Conservation (phyloP, 495 filamentous ascomycete genomes). For the Xylona heveae region DNA sequence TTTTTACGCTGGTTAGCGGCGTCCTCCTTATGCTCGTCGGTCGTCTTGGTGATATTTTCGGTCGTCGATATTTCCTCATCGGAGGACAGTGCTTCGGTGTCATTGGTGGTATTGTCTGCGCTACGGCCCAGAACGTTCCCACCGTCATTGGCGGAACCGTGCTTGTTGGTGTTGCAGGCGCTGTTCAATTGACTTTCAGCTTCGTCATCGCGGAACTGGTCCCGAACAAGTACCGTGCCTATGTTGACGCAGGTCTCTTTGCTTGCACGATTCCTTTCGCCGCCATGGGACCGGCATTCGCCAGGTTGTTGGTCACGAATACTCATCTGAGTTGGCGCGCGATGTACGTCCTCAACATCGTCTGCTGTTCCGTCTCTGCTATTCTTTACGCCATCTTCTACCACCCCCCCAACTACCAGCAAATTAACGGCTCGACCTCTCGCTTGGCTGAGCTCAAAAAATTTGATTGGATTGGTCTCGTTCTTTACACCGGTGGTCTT, state of each 20-base stretch:
- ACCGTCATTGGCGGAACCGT: conserved; percentile 20
- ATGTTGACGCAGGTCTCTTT: conserved; percentile 18
- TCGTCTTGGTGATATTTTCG: conserved; percentile 30
- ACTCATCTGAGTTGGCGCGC: neutral
- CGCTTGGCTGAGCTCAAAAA: conserved; percentile 7
- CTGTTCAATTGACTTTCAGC: conserved; percentile 13
- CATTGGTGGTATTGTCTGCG: conserved; percentile 22
- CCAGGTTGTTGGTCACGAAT: conserved; percentile 1
- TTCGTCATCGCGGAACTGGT: conserved; percentile 21
- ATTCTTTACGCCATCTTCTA: conserved; percentile 2
- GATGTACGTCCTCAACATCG: conserved; percentile 2
- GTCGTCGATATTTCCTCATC: conserved; percentile 28
- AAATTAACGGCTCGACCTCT: conserved; percentile 2
- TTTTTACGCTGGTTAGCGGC: neutral
- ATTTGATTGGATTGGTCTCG: conserved; percentile 23
- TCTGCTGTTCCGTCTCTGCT: neutral
- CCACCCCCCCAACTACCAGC: conserved; percentile 1
- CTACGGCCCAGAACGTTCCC: conserved; percentile 21
- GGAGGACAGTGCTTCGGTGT: conserved; percentile 18
- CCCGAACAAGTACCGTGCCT: conserved; percentile 20
- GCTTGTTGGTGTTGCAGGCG: conserved; percentile 16
- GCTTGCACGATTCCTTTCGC: conserved; percentile 9
- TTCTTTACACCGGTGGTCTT: conserved; percentile 21
- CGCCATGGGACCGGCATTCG: conserved; percentile 1
- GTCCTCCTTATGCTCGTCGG: conserved; percentile 22